Conservation (phyloP, 1,284 basidiomycete species). For the Microbotryum lychnidis-dioicae region DNA sequence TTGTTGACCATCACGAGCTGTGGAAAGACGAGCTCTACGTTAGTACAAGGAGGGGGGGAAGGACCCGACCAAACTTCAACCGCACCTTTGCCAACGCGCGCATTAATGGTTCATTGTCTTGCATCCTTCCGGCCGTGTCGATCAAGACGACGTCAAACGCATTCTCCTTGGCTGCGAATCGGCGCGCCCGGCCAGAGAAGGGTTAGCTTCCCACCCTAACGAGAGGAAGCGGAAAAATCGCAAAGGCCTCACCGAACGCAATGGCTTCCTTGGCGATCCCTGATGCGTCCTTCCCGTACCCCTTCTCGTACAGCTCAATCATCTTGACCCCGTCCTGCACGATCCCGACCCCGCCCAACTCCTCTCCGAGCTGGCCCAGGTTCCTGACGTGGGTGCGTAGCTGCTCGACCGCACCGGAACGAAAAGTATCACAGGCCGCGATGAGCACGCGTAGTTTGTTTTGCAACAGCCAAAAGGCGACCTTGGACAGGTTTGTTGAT, state of each 20-base stretch:
- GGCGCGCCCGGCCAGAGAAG: background rate
- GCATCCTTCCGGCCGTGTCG: slow-evolving; percentile 97
- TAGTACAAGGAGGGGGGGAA: background rate
- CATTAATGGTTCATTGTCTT: slow-evolving; percentile 98
- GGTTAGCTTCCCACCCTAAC: background rate
- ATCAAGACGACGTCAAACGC: slow-evolving; percentile 90
- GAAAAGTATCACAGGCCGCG: slow-evolving; percentile 97
- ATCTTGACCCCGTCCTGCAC: slow-evolving; percentile 39
- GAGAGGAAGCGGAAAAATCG: background rate
- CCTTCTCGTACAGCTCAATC: slow-evolving; percentile 90
- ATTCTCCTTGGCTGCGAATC: slow-evolving; percentile 60
- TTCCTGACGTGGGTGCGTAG: slow-evolving; percentile 93
- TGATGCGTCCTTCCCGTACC: slow-evolving; percentile 97
- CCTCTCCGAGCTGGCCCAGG: slow-evolving; percentile 72
- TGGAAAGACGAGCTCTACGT: background rate
- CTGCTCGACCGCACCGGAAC: slow-evolving; percentile 97
- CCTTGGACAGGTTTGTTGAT: slow-evolving; percentile 95
- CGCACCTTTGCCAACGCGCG: slow-evolving; percentile 86
- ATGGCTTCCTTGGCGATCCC: slow-evolving; percentile 96
- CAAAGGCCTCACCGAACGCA: slow-evolving; percentile 56
- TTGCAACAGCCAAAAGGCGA: slow-evolving; percentile 98
- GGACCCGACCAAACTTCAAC: background rate
- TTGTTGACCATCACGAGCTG: slow-evolving; percentile 82
- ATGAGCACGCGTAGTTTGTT: slow-evolving; percentile 89
- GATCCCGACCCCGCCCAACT: slow-evolving; percentile 45